phyloP scores from a whole-genome alignment of 169 alveolate genomes.

The Perkinsus chesapeaki region DNA sequence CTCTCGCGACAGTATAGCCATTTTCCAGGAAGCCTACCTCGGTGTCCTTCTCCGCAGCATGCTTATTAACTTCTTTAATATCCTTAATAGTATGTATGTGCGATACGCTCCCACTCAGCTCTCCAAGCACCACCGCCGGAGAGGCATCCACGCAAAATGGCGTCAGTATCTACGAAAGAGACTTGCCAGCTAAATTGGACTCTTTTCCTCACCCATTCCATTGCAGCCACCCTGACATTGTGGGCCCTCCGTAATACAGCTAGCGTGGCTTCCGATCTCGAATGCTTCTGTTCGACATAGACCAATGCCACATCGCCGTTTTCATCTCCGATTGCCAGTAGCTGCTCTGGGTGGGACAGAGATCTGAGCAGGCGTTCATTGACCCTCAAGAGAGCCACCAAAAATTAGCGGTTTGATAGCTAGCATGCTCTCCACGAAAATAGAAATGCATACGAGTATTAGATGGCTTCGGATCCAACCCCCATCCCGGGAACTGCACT shows the following conservation, averaged over 20 bases:
- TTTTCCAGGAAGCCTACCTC: neutral
- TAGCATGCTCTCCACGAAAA: too few relatives aligned
- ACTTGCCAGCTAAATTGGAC: too few relatives aligned
- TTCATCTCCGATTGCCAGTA: neutral
- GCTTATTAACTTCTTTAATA: neutral
- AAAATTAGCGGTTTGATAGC: too few relatives aligned
- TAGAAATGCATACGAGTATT: too few relatives aligned
- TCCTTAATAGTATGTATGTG: neutral
- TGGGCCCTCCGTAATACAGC: neutral
- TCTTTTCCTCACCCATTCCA: neutral
- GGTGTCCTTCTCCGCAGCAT: neutral
- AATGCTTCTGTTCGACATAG: neutral
- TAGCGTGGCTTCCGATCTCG: neutral
- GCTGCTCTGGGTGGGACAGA: neutral
- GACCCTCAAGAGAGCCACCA: too few relatives aligned
- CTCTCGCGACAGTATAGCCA: neutral
- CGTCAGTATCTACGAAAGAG: neutral
- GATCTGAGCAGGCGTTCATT: too few relatives aligned
- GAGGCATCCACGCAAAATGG: neutral
- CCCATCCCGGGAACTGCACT: too few relatives aligned
- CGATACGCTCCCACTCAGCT: neutral
- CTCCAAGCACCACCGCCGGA: neutral
- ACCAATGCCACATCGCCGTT: neutral
- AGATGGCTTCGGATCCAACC: too few relatives aligned
- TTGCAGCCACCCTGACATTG: neutral